These are phyloP conservation scores for Canariomyces notabilis DNA, from an alignment of 2,329 filamentous ascomycete species.

Conservation along the genomic window DNA sequence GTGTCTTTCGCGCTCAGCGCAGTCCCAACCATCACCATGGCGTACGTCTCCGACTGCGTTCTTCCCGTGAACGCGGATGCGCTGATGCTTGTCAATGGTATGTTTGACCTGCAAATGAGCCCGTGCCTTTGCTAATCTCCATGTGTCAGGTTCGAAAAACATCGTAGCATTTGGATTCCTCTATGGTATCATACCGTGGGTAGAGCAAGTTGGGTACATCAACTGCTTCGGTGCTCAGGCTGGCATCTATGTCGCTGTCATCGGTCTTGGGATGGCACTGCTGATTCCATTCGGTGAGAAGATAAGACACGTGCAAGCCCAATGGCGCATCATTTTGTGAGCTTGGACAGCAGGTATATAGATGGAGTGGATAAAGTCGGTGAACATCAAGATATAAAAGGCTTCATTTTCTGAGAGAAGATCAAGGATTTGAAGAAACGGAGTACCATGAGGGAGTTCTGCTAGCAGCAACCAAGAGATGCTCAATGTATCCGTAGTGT, in stretches of 20 bases:
- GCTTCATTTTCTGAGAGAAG: no score
- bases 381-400: no score
- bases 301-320: conserved; percentile 27
- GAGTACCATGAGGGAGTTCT: no score
- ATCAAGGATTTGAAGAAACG: no score
- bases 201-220: conserved; percentile 26
- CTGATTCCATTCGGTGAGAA: conserved; percentile 27
- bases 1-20: conserved; percentile 40
- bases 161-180: conserved; percentile 44
- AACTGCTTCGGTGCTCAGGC: conserved; percentile 28
- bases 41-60: conserved; percentile 37
- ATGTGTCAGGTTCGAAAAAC: conserved; percentile 35
- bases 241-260: conserved; percentile 28
- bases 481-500: no score
- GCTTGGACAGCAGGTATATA: not conserved
- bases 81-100: conserved; percentile 31
- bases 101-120: not conserved
- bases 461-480: no score
- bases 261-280: conserved; percentile 25
- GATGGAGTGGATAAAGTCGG: not conserved
- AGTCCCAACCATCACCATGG: conserved; percentile 39
- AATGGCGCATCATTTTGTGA: conserved; percentile 29
- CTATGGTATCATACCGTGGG: conserved; percentile 41
- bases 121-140: not conserved
- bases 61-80: conserved; percentile 30